Base-by-base conservation (phyloP, 176 grass and related monocot genomes). In the Carex littledalei region DNA sequence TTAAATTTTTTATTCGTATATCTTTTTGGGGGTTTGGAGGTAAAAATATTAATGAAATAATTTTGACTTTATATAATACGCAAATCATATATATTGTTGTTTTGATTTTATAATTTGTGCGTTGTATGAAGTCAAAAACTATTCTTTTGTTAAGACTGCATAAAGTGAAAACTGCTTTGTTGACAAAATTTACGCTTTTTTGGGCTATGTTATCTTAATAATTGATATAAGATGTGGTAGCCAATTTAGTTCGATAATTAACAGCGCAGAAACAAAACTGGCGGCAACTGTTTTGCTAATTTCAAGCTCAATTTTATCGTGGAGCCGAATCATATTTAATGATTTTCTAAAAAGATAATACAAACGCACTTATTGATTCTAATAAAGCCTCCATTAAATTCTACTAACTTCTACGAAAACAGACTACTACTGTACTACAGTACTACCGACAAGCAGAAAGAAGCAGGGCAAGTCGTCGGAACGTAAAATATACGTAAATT, bases 261-360 rank as follows among this genome's bases (percentile, higher is more conserved):
- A 50, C 8, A 55, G 21, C 21, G 0, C 45, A 53, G 47, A 54
- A 53, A 54, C 43, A 55, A 17, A 77, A 54, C 16, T 15, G 22
- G 49, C 22, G 6, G 49, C 20, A 16, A 77, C 21, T 29, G 1
- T 77, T 77, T 77, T 77, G 22, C 47, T 54, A 32, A 76, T 29
- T 77, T 55, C 12, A 55, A 77, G 22, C 73, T 29, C 73, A 22
- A 77, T 77, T 54, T 17, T 76, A 55, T 77, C 73, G 47, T 77
- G 14, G 5, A 24, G 29, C 72, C 72, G 12, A 76, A 53, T 50
- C 45, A 76, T 76, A 76, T 76, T 77, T 77, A 77, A 77, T 53
- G 22, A 14, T 55, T 49, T 49, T 21, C 18, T n/a, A 76, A 76
- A 53, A 14, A 17, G n/a, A 76, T 18, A 76, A 76, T 53, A 54